Evolutionary conservation across 164 flowering plant species (phyloP), one percentile per base, ranked within the genome.

Genomic region (Tetracentron sinense): DNA sequence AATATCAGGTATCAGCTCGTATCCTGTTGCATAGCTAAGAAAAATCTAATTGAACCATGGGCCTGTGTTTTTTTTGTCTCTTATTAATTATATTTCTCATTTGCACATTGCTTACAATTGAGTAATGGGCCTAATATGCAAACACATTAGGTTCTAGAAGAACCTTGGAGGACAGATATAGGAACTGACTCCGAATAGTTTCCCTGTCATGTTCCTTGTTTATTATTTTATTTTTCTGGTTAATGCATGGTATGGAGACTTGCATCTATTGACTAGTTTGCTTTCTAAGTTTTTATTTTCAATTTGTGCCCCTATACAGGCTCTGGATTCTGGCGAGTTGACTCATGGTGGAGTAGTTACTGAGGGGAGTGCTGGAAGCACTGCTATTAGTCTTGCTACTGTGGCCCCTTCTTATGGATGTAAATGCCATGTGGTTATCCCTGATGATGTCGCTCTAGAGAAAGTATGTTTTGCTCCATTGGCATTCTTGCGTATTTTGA

Each of bases 351-450:
- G 99, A 46, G 83, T 86, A 11, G 90, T 94, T 47, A 89, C 93
- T 16, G 97, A 95, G 71, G 99, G 97, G 56, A 89, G 96, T 78
- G 97, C 96, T 58, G 96, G 97, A 46, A 95, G 97, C 76, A 92
- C 99, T 56, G 99, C 99, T 33, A 95, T 95, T 60, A 95, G 99
- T 74, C 90, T 95, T 68, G 97, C 99, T 11, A 95, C 92, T 6
- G 97, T 90, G 21, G 97, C 99, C 72, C 96, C 99, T 63, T 92
- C 97, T 42, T 95, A 78, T 83, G 97, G 99, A 52, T 95, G 99
- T 74, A 90, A 83, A 72, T 90, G 97, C 71, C 97, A 89, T 78
- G 99, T 92, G 12, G 99, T 95, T 65, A 95, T 95, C 59, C 99
- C 99, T 16, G 99, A 95, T 85, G 99, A 92, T 72, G 99, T 60